Evolutionary conservation across 768 basidiomycete genomes (phyloP).

Genomic region (Lactarius sanguifluus): DNA sequence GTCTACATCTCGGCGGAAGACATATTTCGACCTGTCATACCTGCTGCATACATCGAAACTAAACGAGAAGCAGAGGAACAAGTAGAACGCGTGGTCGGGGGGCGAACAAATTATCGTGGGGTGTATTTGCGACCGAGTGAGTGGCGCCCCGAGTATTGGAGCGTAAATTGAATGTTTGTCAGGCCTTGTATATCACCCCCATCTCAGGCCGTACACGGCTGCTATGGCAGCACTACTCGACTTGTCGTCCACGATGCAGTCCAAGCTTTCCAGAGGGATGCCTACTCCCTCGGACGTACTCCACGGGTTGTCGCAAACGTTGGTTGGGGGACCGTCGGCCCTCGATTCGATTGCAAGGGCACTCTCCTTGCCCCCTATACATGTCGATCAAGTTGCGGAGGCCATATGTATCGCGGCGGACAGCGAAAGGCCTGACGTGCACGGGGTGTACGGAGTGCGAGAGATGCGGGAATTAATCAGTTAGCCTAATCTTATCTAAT

Average conservation of each 20-base stretch:
- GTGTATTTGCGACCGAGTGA: slow-evolving; percentile 89
- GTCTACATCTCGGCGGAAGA: slow-evolving; percentile 96
- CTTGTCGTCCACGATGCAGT: slow-evolving; percentile 71
- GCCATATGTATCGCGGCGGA: slow-evolving; percentile 70
- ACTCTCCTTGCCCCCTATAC: slow-evolving; percentile 84
- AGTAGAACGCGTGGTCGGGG: slow-evolving; percentile 55
- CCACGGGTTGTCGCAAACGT: slow-evolving; percentile 44
- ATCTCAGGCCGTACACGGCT: slow-evolving; percentile 85
- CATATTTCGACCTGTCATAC: slow-evolving; percentile 83
- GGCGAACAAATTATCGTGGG: slow-evolving; percentile 53
- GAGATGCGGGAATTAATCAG: slow-evolving; percentile 77
- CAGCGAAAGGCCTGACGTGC: slow-evolving; percentile 44
- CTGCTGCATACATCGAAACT: slow-evolving; percentile 85
- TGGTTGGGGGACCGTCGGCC: slow-evolving; percentile 43
- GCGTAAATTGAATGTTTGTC: slow-evolving; percentile 15
- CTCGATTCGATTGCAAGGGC: slow-evolving; percentile 74
- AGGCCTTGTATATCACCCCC: slow-evolving; percentile 97
- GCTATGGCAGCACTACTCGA: slow-evolving; percentile 83
- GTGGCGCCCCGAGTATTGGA: slow-evolving; percentile 33
- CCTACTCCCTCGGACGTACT: slow-evolving; percentile 69
- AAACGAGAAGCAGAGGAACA: slow-evolving; percentile 86
- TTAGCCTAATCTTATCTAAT: slow-evolving; percentile 37
- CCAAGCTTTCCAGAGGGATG: slow-evolving; percentile 51
- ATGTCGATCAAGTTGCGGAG: slow-evolving; percentile 93
- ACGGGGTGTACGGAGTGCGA: slow-evolving; percentile 65